Percentiles rank a stretch among this genome's conserved stretches.
These are phyloP conservation scores for Zelopaecilomyces penicillatus DNA, from an alignment of 2,329 filamentous ascomycete genomes.

Conservation along the genomic window DNA sequence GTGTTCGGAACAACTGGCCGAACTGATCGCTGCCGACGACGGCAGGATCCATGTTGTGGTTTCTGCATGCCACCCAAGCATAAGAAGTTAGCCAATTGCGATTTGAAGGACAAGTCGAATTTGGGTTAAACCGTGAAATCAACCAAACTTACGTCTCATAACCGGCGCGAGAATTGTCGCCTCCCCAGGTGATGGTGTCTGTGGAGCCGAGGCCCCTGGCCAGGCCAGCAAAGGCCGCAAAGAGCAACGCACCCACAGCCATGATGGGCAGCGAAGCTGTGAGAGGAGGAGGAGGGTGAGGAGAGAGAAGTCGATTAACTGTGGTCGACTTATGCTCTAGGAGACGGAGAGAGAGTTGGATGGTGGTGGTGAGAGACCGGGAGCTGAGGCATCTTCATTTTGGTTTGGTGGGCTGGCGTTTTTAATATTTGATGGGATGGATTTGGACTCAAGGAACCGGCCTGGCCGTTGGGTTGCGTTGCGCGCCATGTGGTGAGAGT, in stretches of 20 bases:
- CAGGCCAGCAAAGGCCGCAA: constrained; percentile 25
- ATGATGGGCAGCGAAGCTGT: constrained; percentile 8
- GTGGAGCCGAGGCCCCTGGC: constrained; percentile 32
- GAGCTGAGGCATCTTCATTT: too few relatives aligned
- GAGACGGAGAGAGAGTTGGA: background rate
- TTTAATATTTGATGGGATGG: too few relatives aligned
- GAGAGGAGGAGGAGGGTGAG: too few relatives aligned
- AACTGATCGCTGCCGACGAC: constrained; percentile 48
- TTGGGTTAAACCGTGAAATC: background rate
- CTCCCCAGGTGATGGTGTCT: constrained; percentile 52
- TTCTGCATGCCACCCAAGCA: constrained; percentile 21
- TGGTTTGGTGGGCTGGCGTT: too few relatives aligned
- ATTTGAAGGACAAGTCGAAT: background rate
- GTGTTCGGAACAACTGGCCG: constrained; percentile 44
- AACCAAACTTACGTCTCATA: constrained; percentile 39
- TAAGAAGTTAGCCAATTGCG: background rate
- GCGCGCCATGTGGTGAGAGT: too few relatives aligned
- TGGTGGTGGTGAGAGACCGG: too few relatives aligned
- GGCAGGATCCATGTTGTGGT: constrained; percentile 56
- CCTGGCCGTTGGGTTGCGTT: too few relatives aligned
- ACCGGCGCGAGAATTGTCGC: constrained; percentile 44
- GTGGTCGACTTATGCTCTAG: too few relatives aligned
- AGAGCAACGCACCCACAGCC: constrained; percentile 17
- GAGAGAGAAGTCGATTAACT: too few relatives aligned
- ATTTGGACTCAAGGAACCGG: too few relatives aligned